Base-by-base conservation (phyloP, 2,329 filamentous ascomycete species). In the Parastagonospora avenae region DNA sequence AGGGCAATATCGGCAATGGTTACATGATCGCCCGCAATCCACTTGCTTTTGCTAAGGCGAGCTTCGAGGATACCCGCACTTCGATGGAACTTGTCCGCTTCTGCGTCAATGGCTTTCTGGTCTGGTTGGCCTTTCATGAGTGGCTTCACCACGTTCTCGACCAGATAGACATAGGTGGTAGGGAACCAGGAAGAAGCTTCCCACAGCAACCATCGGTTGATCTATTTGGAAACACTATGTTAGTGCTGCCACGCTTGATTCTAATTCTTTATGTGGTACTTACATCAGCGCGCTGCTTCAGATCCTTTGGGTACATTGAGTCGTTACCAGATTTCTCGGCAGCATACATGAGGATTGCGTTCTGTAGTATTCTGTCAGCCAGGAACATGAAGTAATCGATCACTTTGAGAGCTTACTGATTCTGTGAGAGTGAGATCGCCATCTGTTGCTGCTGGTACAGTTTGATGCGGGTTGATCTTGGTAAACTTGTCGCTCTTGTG, bases 191-290 rank as follows among this genome's bases (percentile, higher is more conserved):
- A 66, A 2, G 66, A 70, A 0, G 74, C 65, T 46, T 78, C 76
- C 76, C 75, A 78, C 2, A 77, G 67, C 10, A 78, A 61, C 74
- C 74, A 78, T 8, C 69, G 57, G 48, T 77, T 76, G 51, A 76
- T 19, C 37, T 39, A 9, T 4, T 8, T 9, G 14, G 2, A 19
- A 9, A 19, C 9, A 11, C n/a, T 32, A 2, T 9, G 19, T 39
- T 19, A 39, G 37, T 7, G 27, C 9, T 39, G 11, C 27, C 37
- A 10, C 2, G 9, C 11, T 4, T 12, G 4, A 8, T n/a, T 37
- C 8, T 5, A 16, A 28, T 19, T 38, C 5, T 5, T 6, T 12
- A 8, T 12, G 2, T 9, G 2, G 5, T 11, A 39, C 37, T 39
- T 2, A 39, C 62, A 14, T 72, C 59, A 9, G 74, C 74, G 16